Conservation (phyloP, 495 filamentous ascomycete genomes). For the Aspergillus bridgeri region DNA sequence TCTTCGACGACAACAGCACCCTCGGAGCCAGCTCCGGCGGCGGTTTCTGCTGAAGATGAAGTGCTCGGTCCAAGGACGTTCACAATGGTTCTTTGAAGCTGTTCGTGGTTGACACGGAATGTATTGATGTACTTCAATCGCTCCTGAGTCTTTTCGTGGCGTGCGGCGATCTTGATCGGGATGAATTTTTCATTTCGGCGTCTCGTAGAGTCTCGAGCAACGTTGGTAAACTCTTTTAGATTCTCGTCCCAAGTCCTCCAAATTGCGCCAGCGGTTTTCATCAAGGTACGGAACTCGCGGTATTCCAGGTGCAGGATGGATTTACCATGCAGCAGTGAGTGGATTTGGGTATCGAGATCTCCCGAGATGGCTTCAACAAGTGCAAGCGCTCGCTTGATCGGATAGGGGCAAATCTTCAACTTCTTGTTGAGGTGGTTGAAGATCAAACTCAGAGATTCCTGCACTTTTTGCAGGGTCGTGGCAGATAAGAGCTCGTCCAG, state of each 20-base stretch:
- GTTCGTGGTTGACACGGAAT: slow-evolving; percentile 94
- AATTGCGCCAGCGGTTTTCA: slow-evolving; percentile 77
- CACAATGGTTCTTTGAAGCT: slow-evolving; percentile 90
- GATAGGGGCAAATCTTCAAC: slow-evolving; percentile 89
- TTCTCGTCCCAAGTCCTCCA: slow-evolving; percentile 93
- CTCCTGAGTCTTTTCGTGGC: slow-evolving; percentile 82
- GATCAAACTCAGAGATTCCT: slow-evolving; percentile 81
- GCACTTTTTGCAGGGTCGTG: slow-evolving; percentile 82
- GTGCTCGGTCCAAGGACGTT: slow-evolving; percentile 81
- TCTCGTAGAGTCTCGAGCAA: slow-evolving; percentile 88
- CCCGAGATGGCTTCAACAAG: slow-evolving; percentile 98
- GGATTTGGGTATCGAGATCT: slow-evolving; percentile 82
- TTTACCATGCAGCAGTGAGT: slow-evolving; percentile 77
- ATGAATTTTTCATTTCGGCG: slow-evolving; percentile 95
- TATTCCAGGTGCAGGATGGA: slow-evolving; percentile 90
- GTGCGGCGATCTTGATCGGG: slow-evolving; percentile 86
- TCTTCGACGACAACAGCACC: slow-evolving; percentile 78
- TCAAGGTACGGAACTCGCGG: slow-evolving; percentile 78
- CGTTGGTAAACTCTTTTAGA: slow-evolving; percentile 94
- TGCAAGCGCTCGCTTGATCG: slow-evolving; percentile 83
- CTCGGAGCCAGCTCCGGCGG: slow-evolving; percentile 44
- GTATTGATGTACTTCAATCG: slow-evolving; percentile 88
- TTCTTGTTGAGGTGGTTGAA: slow-evolving; percentile 96
- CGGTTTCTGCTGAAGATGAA: slow-evolving; percentile 42
- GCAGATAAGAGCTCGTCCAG: slow-evolving; percentile 91